Evolutionary conservation across 129 eudicot species (phyloP), one percentile per base, ranked within the genome.

Genomic region (Ambrosia trifida): DNA sequence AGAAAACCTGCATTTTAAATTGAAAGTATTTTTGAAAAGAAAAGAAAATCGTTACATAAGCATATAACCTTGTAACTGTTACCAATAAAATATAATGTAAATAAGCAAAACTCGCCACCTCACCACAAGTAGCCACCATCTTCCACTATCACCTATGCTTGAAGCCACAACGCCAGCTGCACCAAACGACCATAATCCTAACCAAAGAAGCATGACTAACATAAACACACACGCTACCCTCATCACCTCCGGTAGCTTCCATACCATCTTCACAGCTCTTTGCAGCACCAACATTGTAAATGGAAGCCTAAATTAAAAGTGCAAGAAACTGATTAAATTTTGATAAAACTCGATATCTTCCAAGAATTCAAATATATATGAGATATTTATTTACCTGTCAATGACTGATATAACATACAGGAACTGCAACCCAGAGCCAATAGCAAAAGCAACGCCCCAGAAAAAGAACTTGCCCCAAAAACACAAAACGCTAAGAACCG

Each of bases 91-190:
- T 2, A 75, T 33, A 14, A 56, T 56, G 68, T 35, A 51, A 51
- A 81, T 72, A 76, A 76, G 77, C 69, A 81, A 83, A 85, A 89
- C 93, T 81, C 78, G 95, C 91, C 93, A 76, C 89, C 99, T 95
- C 97, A 95, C 99, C 99, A 78, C 83, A 87, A 95, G 99, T 84
- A 95, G 97, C 96, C 92, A 89, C 99, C 99, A 95, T 54, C 87
- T 87, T 30, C 97, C 96, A 75, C 89, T 64, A 64, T 87, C 97
- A 52, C 93, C 96, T 19, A 86, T 68, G 79, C 96, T 82, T 72
- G 84, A 86, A 66, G 99, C 99, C 68, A 95, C 89, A 67, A 95
- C 85, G 28, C 99, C 99, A 66, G 99, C 87, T 12, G 83, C 99
- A 51, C 99, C 99, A 46, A 95, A 95, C 31, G 97, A 90, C 97